These are phyloP conservation scores for Suillus spraguei DNA, from an alignment of 768 basidiomycete species.

Conservation along the genomic window DNA sequence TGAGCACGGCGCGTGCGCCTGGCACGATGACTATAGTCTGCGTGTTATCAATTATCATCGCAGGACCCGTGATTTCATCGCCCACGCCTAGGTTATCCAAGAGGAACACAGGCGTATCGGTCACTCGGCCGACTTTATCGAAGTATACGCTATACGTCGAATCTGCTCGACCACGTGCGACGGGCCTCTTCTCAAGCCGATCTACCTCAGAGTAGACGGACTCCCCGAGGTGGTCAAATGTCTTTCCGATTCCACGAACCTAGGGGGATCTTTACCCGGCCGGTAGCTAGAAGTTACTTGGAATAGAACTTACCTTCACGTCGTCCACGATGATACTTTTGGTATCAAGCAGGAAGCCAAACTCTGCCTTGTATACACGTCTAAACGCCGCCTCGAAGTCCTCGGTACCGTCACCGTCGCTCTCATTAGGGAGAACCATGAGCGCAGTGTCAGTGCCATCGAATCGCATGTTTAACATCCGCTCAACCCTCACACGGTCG, in stretches of 20 bases:
- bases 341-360: constrained; percentile 88
- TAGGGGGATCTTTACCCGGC: constrained; percentile 25
- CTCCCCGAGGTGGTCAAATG: constrained; percentile 77
- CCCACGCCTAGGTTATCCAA: constrained; percentile 69
- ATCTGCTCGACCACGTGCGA: constrained; percentile 47
- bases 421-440: constrained; percentile 70
- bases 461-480: constrained; percentile 91
- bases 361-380: constrained; percentile 79
- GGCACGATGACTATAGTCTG: constrained; percentile 93
- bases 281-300: no score
- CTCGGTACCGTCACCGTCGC: constrained; percentile 55
- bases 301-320: constrained; percentile 60
- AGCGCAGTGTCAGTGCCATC: constrained; percentile 92
- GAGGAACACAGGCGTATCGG: constrained; percentile 79
- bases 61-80: constrained; percentile 78
- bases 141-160: constrained; percentile 76
- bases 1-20: constrained; percentile 63
- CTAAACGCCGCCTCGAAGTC: constrained; percentile 85
- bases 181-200: constrained; percentile 44
- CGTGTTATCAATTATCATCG: constrained; percentile 93
- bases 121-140: constrained; percentile 73
- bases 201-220: constrained; percentile 79
- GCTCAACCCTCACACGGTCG: constrained; percentile 71
- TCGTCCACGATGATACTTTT: constrained; percentile 89
- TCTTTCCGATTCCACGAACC: constrained; percentile 91